phyloP scores from a whole-genome alignment of 352 stramenopile genomes.

The Globisporangium nodosum region DNA sequence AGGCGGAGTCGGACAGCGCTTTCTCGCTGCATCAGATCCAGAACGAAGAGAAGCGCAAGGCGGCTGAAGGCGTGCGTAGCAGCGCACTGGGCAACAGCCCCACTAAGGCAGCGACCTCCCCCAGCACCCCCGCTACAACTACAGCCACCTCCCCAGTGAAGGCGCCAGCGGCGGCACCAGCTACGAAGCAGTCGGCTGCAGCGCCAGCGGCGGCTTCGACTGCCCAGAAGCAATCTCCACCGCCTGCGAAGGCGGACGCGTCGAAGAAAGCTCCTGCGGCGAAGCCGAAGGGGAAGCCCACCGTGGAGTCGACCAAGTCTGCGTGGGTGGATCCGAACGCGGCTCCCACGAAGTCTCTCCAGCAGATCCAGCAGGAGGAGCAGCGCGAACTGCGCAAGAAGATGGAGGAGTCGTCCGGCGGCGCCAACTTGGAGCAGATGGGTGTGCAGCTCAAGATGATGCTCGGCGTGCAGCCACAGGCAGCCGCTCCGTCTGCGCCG shows the following conservation, averaged over 20 bases:
- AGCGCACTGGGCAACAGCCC: background rate
- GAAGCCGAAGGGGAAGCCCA: slow-evolving; percentile 27
- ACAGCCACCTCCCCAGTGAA: slow-evolving; percentile 7
- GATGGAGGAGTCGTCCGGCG: slow-evolving; percentile 28
- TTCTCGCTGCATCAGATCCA: slow-evolving; percentile 36
- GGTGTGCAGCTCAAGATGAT: slow-evolving; percentile 86
- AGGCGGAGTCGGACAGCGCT: slow-evolving; percentile 14
- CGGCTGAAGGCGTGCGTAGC: slow-evolving; percentile 14
- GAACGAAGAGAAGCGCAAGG: slow-evolving; percentile 37
- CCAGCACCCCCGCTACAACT: background rate
- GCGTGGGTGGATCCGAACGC: slow-evolving; percentile 32
- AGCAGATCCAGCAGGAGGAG: slow-evolving; percentile 82
- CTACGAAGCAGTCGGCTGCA: slow-evolving; percentile 8
- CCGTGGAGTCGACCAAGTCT: slow-evolving; percentile 10
- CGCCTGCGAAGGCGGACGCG: slow-evolving; percentile 16
- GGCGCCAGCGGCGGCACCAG: background rate
- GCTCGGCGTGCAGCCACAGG: slow-evolving; percentile 58
- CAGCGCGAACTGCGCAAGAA: slow-evolving; percentile 60
- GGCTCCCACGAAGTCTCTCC: slow-evolving; percentile 44
- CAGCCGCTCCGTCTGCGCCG: slow-evolving; percentile 13
- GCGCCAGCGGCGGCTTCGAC: background rate
- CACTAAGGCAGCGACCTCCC: background rate
- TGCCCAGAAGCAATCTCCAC: slow-evolving; percentile 3
- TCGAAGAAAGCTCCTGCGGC: slow-evolving; percentile 16
- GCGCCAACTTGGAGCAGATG: slow-evolving; percentile 69